Evolutionary conservation across 768 basidiomycete genomes (phyloP).

Genomic region (Lactifluus pinguis): DNA sequence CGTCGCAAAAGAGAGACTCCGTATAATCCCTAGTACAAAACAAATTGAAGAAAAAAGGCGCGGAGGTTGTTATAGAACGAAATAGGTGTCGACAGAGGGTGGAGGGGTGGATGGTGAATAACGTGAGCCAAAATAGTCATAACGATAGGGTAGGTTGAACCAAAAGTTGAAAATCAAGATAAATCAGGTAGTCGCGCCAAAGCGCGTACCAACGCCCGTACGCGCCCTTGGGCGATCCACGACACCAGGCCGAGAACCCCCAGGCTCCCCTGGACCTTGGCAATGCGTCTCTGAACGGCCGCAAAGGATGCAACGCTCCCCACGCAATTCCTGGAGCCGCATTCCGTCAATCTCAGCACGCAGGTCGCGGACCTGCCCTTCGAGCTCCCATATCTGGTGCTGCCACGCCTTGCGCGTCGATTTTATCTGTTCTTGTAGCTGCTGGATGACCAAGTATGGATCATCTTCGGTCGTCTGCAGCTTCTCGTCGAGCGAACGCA

Average conservation of each 20-base stretch:
- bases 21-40: conserved; percentile 9
- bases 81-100: neutral
- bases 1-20: neutral
- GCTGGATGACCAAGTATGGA: conserved; percentile 38
- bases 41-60: neutral
- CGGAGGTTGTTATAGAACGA: neutral
- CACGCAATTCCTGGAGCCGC: conserved; percentile 30
- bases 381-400: conserved; percentile 65
- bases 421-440: conserved; percentile 53
- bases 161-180: neutral
- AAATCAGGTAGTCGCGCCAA: conserved; percentile 43
- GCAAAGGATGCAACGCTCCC: conserved; percentile 50
- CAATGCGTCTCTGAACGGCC: conserved; percentile 36
- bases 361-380: conserved; percentile 62
- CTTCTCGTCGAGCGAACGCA: conserved; percentile 26
- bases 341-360: conserved; percentile 58
- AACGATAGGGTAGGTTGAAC: conserved; percentile 10
- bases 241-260: conserved; percentile 26
- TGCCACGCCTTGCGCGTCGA: conserved; percentile 58
- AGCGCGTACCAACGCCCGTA: conserved; percentile 57
- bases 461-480: conserved; percentile 30
- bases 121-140: conserved; percentile 5
- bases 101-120: neutral
- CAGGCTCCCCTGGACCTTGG: neutral
- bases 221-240: conserved; percentile 58